These are phyloP conservation scores for Eragrostis curvula DNA, from an alignment of 176 grass and related monocot species.

Conservation along the genomic window DNA sequence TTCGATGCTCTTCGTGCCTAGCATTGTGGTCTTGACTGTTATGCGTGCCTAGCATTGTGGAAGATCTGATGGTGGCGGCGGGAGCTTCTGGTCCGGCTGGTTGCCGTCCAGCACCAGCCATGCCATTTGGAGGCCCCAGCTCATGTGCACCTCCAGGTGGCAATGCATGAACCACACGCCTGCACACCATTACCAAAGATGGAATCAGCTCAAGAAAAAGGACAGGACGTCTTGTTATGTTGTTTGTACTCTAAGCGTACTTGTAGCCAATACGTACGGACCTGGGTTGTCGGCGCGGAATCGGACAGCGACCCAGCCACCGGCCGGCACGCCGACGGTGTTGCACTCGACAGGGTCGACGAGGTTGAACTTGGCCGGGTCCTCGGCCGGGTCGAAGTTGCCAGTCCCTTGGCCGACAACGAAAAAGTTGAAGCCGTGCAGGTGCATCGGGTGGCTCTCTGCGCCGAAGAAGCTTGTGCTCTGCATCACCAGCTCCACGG, in stretches of 20 bases:
- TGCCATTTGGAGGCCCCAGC: constrained; percentile 88
- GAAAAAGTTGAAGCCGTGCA: constrained; percentile 83
- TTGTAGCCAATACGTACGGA: not conserved
- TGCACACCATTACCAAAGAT: not conserved
- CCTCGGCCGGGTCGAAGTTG: constrained; percentile 57
- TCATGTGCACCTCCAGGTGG: constrained; percentile 82
- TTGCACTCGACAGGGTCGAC: constrained; percentile 80
- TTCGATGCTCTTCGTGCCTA: too few species aligned
- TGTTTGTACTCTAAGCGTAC: too few species aligned
- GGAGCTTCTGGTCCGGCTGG: constrained; percentile 61
- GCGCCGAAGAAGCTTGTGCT: constrained; percentile 70
- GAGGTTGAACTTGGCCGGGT: constrained; percentile 66
- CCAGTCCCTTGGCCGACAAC: constrained; percentile 70
- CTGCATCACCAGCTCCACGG: constrained; percentile 82
- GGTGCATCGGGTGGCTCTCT: constrained; percentile 89
- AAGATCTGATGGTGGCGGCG: constrained; percentile 69
- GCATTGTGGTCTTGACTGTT: not conserved
- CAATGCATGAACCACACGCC: constrained; percentile 97
- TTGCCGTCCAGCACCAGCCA: constrained; percentile 76
- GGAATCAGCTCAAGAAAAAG: not conserved
- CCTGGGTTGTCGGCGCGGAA: constrained; percentile 88
- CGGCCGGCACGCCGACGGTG: constrained; percentile 76
- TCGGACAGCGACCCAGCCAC: constrained; percentile 77
- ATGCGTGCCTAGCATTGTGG: constrained; percentile 58
- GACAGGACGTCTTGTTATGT: too few species aligned